These are phyloP conservation scores for Solanum piurae DNA, from an alignment of 257 asterid species.

Conservation along the genomic window DNA sequence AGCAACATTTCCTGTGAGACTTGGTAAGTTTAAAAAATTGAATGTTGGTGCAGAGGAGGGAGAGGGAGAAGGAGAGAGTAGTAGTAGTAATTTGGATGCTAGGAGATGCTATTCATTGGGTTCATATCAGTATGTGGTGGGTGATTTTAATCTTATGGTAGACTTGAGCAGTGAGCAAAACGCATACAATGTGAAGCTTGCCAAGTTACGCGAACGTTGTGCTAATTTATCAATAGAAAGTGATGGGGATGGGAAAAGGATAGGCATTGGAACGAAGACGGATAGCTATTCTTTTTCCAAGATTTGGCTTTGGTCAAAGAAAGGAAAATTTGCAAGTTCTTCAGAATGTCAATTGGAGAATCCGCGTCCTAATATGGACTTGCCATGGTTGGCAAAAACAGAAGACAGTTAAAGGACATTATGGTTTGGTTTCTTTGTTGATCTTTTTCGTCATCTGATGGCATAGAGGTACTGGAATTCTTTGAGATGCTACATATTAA, in stretches of 20 bases:
- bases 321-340: conserved; percentile 60
- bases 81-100: conserved; percentile 80
- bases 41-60: conserved; percentile 21
- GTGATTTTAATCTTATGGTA: conserved; percentile 62
- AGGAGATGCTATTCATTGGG: conserved; percentile 93
- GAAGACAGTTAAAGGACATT: conserved; percentile 27
- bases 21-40: conserved; percentile 49
- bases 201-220: conserved; percentile 16
- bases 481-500: conserved; percentile 8
- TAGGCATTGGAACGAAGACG: conserved; percentile 63
- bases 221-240: conserved; percentile 10
- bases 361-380: conserved; percentile 18
- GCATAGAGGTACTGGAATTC: conserved; percentile 4
- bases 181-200: conserved; percentile 8
- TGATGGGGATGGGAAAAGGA: conserved; percentile 59
- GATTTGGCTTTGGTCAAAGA: conserved; percentile 95
- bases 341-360: conserved; percentile 21
- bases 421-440: neutral
- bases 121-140: conserved; percentile 84
- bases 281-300: conserved; percentile 95
- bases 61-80: conserved; percentile 64
- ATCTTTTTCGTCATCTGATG: conserved; percentile 8
- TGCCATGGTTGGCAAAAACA: conserved; percentile 30
- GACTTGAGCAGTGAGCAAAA: conserved; percentile 39
- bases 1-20: conserved; percentile 30